Evolutionary conservation across 768 basidiomycete species (phyloP).

Genomic region (Suillus decipiens): DNA sequence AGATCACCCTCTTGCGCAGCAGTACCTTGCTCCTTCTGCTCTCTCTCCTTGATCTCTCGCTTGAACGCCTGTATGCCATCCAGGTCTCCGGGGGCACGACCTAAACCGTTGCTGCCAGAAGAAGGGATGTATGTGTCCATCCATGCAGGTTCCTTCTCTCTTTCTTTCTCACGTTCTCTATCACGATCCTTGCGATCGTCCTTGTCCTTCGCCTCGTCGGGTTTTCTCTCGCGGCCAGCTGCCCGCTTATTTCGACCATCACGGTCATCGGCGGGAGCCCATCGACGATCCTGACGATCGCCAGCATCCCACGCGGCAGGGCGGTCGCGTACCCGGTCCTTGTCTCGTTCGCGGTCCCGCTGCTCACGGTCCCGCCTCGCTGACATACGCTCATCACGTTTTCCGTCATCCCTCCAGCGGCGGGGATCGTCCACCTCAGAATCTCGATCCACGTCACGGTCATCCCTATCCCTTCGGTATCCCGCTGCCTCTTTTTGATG

Average conservation of each 20-base stretch:
- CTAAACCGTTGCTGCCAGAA: constrained; percentile 56
- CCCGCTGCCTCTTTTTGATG: constrained; percentile 12
- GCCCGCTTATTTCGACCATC: constrained; percentile 63
- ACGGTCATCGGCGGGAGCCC: constrained; percentile 67
- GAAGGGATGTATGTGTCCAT: constrained; percentile 86
- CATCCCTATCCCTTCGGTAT: constrained; percentile 34
- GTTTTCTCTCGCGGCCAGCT: constrained; percentile 59
- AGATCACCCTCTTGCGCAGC: constrained; percentile 19
- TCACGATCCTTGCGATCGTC: constrained; percentile 54
- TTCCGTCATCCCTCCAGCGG: constrained; percentile 83
- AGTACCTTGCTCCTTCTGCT: constrained; percentile 45
- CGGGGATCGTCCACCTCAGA: constrained; percentile 66
- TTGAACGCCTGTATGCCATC: constrained; percentile 90
- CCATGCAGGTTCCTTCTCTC: constrained; percentile 90
- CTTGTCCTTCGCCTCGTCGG: constrained; percentile 44
- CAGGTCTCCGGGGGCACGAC: constrained; percentile 61
- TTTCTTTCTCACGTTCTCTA: constrained; percentile 50
- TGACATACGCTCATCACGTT: constrained; percentile 73
- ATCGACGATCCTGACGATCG: constrained; percentile 51
- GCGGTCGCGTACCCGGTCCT: constrained; percentile 45
- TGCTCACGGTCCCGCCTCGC: constrained; percentile 57
- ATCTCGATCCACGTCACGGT: constrained; percentile 48
- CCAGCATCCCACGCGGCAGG: constrained; percentile 48
- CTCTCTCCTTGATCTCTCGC: constrained; percentile 78
- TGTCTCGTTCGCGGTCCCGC: constrained; percentile 31